Percentiles rank a stretch among this genome's conserved stretches.
Conservation (phyloP, 2,329 filamentous ascomycete genomes). For the Trichoderma sp. region DNA sequence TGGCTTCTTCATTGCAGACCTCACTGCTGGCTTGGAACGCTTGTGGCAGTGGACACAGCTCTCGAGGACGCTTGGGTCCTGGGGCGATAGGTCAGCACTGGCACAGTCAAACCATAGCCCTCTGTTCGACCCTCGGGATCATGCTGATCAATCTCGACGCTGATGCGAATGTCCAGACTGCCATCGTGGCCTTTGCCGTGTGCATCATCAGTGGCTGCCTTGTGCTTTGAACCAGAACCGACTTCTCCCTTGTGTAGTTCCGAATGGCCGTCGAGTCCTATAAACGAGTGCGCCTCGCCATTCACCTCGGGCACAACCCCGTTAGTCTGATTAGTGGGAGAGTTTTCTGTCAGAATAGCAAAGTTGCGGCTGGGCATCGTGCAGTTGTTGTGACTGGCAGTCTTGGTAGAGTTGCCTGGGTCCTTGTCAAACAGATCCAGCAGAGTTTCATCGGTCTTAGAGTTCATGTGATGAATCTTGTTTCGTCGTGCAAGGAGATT, state of each 20-base stretch:
- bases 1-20: not conserved
- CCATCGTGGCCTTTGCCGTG: slow-evolving; percentile 57
- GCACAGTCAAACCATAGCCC: slow-evolving; percentile 84
- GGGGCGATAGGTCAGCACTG: slow-evolving; percentile 53
- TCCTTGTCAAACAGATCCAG: slow-evolving; percentile 90
- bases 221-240: slow-evolving; percentile 74
- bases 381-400: slow-evolving; percentile 71
- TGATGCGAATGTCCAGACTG: slow-evolving; percentile 76
- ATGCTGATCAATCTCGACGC: slow-evolving; percentile 83
- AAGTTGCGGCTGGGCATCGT: slow-evolving; percentile 94
- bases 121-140: slow-evolving; percentile 77
- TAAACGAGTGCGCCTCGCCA: slow-evolving; percentile 30
- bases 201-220: slow-evolving; percentile 60
- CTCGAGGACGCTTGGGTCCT: slow-evolving; percentile 26
- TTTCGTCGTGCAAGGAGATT: slow-evolving; percentile 90
- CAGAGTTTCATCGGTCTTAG: slow-evolving; percentile 85
- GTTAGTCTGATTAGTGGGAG: slow-evolving; percentile 47
- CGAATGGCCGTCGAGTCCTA: slow-evolving; percentile 63
- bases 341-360: slow-evolving; percentile 85
- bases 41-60: slow-evolving; percentile 20
- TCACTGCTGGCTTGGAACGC: slow-evolving; percentile 13
- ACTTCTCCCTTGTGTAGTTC: slow-evolving; percentile 74
- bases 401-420: slow-evolving; percentile 74
- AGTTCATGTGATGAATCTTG: slow-evolving; percentile 69
- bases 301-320: slow-evolving; percentile 27